These are phyloP conservation scores for Cutaneotrichosporon dermatis DNA, from an alignment of 1,284 basidiomycete species.

Conservation along the genomic window DNA sequence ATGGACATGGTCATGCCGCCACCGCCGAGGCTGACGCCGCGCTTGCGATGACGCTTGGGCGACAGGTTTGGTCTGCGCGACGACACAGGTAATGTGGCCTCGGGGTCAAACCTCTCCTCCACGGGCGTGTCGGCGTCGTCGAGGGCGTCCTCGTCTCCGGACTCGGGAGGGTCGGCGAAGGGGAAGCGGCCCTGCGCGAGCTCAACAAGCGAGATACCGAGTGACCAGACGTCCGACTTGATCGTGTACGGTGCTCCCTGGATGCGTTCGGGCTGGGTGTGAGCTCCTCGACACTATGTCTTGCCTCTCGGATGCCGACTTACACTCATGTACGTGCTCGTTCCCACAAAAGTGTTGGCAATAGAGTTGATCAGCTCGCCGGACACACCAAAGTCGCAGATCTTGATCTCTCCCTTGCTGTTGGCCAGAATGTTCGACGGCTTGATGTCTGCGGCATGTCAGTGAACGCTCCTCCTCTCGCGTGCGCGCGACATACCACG, in stretches of 20 bases:
- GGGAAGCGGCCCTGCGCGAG: conserved; percentile 90
- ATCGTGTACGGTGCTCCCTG: conserved; percentile 96
- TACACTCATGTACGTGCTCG: conserved; percentile 98
- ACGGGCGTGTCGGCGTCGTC: conserved; percentile 55
- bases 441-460: conserved; percentile 78
- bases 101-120: conserved; percentile 50
- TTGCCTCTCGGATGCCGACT: conserved; percentile 45
- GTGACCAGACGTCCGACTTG: conserved; percentile 96
- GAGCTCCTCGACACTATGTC: neutral
- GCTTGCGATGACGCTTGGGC: conserved; percentile 58
- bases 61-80: conserved; percentile 31
- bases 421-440: conserved; percentile 97
- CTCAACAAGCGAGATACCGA: conserved; percentile 92
- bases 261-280: conserved; percentile 84
- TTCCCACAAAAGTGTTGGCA: conserved; percentile 97
- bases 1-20: conserved; percentile 96
- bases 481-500: conserved; percentile 48
- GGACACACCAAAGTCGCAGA: conserved; percentile 98
- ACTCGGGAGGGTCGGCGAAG: conserved; percentile 68
- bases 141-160: conserved; percentile 59
- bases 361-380: conserved; percentile 98
- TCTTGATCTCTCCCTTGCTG: conserved; percentile 89
- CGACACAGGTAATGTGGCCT: conserved; percentile 38
- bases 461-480: conserved; percentile 52
- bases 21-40: conserved; percentile 71